Evolutionary conservation across 2,329 filamentous ascomycete genomes (phyloP).

Genomic region (Claviceps citrina): DNA sequence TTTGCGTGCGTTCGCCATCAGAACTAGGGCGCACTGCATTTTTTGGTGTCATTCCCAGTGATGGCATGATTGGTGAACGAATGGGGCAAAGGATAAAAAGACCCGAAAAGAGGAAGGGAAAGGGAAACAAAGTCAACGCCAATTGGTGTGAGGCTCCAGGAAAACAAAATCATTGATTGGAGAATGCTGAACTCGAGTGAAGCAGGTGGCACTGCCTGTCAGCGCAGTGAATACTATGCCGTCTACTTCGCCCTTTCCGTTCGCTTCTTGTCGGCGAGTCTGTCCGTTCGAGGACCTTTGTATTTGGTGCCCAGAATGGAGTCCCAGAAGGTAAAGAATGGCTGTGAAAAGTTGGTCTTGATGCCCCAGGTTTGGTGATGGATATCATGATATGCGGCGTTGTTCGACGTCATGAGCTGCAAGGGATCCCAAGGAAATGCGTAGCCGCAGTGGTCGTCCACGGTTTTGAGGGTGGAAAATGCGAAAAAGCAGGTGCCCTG

Average conservation of each 20-base stretch:
- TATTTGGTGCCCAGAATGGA: constrained; percentile 67
- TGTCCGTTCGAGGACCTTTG: constrained; percentile 42
- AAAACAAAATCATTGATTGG: background rate
- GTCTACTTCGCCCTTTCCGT: constrained; percentile 13
- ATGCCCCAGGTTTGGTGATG: constrained; percentile 99
- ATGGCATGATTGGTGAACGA: background rate
- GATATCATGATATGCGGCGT: constrained; percentile 91
- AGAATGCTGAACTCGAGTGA: background rate
- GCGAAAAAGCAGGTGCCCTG: constrained; percentile 85
- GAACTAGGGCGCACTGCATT: background rate
- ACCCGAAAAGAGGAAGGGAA: background rate
- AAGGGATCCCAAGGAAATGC: constrained; percentile 89
- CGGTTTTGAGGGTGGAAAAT: constrained; percentile 82
- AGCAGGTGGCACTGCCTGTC: background rate
- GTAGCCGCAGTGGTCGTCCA: constrained; percentile 96
- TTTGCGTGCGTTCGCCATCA: background rate
- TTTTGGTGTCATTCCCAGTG: background rate
- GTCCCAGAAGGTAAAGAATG: constrained; percentile 96
- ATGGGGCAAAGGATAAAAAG: background rate
- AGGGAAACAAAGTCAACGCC: background rate
- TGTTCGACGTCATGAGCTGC: constrained; percentile 84
- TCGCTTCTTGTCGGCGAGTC: constrained; percentile 25
- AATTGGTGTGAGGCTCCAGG: background rate
- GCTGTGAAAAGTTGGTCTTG: constrained; percentile 85
- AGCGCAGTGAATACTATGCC: constrained; percentile 1